Conservation (phyloP, 2,329 filamentous ascomycete genomes). For the Phialophora chinensis region DNA sequence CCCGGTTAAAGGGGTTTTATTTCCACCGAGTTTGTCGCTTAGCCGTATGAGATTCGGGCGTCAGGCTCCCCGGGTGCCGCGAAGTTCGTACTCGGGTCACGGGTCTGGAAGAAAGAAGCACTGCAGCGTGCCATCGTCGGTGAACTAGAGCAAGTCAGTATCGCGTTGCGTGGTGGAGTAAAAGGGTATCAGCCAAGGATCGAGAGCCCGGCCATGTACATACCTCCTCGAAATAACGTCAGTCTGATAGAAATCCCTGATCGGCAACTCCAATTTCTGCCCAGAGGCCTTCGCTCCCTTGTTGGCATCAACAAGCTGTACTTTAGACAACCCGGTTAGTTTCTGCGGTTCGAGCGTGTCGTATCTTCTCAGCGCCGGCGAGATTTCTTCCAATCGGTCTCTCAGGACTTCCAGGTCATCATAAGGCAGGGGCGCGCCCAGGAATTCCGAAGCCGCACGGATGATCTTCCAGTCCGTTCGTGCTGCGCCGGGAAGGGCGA, state of each 20-base stretch:
- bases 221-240: conserved; percentile 96
- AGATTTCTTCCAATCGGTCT: conserved; percentile 94
- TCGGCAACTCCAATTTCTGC: conserved; percentile 78
- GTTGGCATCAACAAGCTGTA: conserved; percentile 95
- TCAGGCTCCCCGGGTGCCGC: conserved; percentile 70
- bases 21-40: conserved; percentile 6
- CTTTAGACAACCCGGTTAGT: conserved; percentile 78
- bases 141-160: conserved; percentile 65
- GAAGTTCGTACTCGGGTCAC: conserved; percentile 78
- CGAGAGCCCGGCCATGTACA: conserved; percentile 44
- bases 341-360: conserved; percentile 86
- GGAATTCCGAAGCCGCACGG: conserved; percentile 87
- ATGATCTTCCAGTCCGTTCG: conserved; percentile 99
- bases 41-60: conserved; percentile 13
- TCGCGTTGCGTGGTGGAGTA: neutral
- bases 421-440: conserved; percentile 85
- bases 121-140: conserved; percentile 98
- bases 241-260: conserved; percentile 98
- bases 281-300: conserved; percentile 78
- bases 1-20: neutral
- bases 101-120: conserved; percentile 78
- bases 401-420: conserved; percentile 88
- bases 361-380: conserved; percentile 85
- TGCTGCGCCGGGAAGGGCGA: conserved; percentile 83
- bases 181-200: neutral